These are phyloP conservation scores for Salisapilia sapeloensis DNA, from an alignment of 352 stramenopile species.

Conservation along the genomic window DNA sequence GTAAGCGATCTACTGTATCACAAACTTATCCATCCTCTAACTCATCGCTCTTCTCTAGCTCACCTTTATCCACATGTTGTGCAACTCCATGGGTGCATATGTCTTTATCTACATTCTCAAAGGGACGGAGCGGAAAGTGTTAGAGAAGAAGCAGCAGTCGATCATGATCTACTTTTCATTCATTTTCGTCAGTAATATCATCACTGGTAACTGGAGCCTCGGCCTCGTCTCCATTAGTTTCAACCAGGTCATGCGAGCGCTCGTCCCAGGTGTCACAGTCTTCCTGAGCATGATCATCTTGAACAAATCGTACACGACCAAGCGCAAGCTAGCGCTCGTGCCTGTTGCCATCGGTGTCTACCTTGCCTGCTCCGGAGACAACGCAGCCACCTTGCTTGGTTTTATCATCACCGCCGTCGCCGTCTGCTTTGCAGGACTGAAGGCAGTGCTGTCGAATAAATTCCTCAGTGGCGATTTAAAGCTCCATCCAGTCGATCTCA, in stretches of 20 bases:
- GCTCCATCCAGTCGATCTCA: slow-evolving; percentile 85
- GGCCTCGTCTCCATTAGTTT: slow-evolving; percentile 89
- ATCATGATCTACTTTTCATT: slow-evolving; percentile 82
- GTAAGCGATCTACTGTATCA: slow-evolving; percentile 1
- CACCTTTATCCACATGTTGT: slow-evolving; percentile 89
- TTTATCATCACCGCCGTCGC: slow-evolving; percentile 81
- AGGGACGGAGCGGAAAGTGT: slow-evolving; percentile 42
- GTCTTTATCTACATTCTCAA: slow-evolving; percentile 60
- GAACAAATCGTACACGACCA: slow-evolving; percentile 54
- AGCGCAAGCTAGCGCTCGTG: slow-evolving; percentile 54
- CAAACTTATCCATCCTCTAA: neutral
- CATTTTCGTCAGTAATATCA: slow-evolving; percentile 92
- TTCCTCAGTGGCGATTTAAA: slow-evolving; percentile 88
- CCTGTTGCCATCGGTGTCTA: slow-evolving; percentile 76
- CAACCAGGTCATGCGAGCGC: slow-evolving; percentile 86
- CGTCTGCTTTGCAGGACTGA: slow-evolving; percentile 84
- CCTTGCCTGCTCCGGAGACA: slow-evolving; percentile 75
- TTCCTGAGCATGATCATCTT: slow-evolving; percentile 69
- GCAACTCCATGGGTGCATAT: slow-evolving; percentile 79
- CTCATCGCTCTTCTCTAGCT: slow-evolving; percentile 11
- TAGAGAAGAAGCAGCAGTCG: slow-evolving; percentile 40
- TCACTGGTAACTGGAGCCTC: slow-evolving; percentile 87
- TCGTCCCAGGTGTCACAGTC: slow-evolving; percentile 69
- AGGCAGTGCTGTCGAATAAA: slow-evolving; percentile 86
- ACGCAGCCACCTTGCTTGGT: slow-evolving; percentile 75